Evolutionary conservation across 1,139 yeast genomes (phyloP).

Genomic region (Kodamaea derodonti): DNA sequence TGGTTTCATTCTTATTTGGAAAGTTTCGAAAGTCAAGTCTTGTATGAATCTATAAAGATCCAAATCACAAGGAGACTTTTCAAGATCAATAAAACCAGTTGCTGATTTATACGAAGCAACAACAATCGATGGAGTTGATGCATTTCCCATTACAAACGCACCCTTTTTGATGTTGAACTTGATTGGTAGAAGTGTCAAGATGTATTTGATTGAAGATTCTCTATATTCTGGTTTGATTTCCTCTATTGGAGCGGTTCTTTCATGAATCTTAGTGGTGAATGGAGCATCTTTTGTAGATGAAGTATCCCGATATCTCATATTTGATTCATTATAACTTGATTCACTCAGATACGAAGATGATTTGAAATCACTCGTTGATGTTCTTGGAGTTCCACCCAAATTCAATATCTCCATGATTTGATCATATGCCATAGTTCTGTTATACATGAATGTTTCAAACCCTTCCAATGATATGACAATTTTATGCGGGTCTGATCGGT

Average conservation of each 20-base stretch:
- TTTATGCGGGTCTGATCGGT: slow-evolving; percentile 52
- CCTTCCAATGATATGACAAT: slow-evolving; percentile 66
- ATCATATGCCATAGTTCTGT: slow-evolving; percentile 75
- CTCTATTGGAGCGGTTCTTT: not conserved
- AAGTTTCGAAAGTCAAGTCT: slow-evolving; percentile 43
- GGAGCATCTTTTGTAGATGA: not conserved
- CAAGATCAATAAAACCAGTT: slow-evolving; percentile 58
- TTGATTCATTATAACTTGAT: not conserved
- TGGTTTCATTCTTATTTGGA: slow-evolving; percentile 61
- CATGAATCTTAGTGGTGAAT: slow-evolving; percentile 1
- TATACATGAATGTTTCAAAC: slow-evolving; percentile 75
- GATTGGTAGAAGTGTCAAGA: slow-evolving; percentile 53
- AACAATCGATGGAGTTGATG: slow-evolving; percentile 67
- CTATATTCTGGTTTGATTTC: not conserved
- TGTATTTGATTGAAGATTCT: slow-evolving; percentile 4
- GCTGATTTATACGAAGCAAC: slow-evolving; percentile 58
- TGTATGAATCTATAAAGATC: slow-evolving; percentile 54
- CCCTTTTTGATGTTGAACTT: slow-evolving; percentile 59
- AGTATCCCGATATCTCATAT: not conserved
- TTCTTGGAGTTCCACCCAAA: slow-evolving; percentile 5
- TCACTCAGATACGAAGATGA: not conserved
- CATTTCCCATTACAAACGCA: slow-evolving; percentile 75
- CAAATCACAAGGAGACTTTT: slow-evolving; percentile 40
- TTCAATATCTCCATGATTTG: slow-evolving; percentile 47
- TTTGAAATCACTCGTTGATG: not conserved